Percentiles rank a stretch among this genome's conserved stretches.
Conservation (phyloP, 768 basidiomycete genomes). For the Amanita inopinata region DNA sequence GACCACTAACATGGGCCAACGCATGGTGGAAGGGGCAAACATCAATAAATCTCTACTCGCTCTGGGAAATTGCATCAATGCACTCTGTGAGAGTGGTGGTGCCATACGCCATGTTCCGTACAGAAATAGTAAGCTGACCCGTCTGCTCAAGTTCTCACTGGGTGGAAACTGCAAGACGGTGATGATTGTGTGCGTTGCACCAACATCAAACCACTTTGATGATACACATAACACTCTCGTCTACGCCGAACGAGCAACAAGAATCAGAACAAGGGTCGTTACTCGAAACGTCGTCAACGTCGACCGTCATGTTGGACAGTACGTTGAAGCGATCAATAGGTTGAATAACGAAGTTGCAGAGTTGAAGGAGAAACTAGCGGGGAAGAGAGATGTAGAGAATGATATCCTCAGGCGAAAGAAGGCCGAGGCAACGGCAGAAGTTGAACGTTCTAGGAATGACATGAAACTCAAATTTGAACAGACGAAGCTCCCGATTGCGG, state of each 20-base stretch:
- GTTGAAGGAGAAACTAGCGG: conserved; percentile 78
- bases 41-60: conserved; percentile 98
- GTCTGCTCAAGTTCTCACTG: conserved; percentile 93
- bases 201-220: conserved; percentile 92
- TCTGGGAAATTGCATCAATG: conserved; percentile 97
- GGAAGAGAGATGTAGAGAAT: conserved; percentile 51
- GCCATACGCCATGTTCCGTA: conserved; percentile 89
- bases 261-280: conserved; percentile 96
- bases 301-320: conserved; percentile 89
- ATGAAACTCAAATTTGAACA: conserved; percentile 64
- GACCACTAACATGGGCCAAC: conserved; percentile 93
- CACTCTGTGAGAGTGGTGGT: conserved; percentile 90
- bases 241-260: conserved; percentile 96
- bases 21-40: conserved; percentile 98
- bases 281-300: conserved; percentile 94
- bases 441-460: conserved; percentile 65
- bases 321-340: conserved; percentile 88
- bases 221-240: conserved; percentile 98
- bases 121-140: conserved; percentile 96
- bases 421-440: conserved; percentile 61
- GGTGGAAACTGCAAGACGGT: conserved; percentile 99
- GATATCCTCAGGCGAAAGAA: conserved; percentile 59
- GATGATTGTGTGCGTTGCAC: conserved; percentile 98
- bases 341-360: conserved; percentile 77
- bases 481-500: conserved; percentile 58